Evolutionary conservation across 2,329 filamentous ascomycete genomes (phyloP), one percentile per base, ranked within the genome.

Genomic region (Pestalotiopsis sp.): DNA sequence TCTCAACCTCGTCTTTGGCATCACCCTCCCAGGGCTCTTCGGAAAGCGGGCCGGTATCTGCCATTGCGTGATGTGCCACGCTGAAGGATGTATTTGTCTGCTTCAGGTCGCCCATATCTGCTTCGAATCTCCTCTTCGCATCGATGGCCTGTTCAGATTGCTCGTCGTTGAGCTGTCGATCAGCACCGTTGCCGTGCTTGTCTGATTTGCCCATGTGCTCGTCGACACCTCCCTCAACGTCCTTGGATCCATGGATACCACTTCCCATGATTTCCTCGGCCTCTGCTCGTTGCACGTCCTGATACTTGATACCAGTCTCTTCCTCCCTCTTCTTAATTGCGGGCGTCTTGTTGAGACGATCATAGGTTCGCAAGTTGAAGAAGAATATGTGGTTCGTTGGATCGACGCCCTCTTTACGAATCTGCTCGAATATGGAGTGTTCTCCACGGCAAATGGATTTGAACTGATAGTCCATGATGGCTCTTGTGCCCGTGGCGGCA

Each of bases 391-490:
- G 88, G 70, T 98, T 76, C 0, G 76, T 87, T 0, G 95, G 94
- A 74, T 98, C 90, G 1, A 96, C 88, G 1, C 93, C 94, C 71
- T 92, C 85, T 6, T 88, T 89, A 68, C 85, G 84, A 69, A 98
- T 90, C 76, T 92, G 91, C 52, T 89, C 94, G 74, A 92, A 96
- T 66, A 99, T 98, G 4, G 94, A 97, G 77, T 98, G 86, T 72
- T 97, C 92, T 5, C 96, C 96, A 59, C 96, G 91, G 76, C 92
- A 93, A 72, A 99, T 97, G 0, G 94, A 97, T 81, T 97, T 97
- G 85, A 96, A 99, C 78, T 62, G 27, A 31, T 36, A 27, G 27
- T 62, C 27, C 59, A 62, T 62, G 59, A 62, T 62, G 17, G 59
- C 27, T 57, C 64, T 56, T 52, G 45, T 52, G 11, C 95, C 95